phyloP scores from a whole-genome alignment of 768 basidiomycete species.

The Pulveroboletus sp. region DNA sequence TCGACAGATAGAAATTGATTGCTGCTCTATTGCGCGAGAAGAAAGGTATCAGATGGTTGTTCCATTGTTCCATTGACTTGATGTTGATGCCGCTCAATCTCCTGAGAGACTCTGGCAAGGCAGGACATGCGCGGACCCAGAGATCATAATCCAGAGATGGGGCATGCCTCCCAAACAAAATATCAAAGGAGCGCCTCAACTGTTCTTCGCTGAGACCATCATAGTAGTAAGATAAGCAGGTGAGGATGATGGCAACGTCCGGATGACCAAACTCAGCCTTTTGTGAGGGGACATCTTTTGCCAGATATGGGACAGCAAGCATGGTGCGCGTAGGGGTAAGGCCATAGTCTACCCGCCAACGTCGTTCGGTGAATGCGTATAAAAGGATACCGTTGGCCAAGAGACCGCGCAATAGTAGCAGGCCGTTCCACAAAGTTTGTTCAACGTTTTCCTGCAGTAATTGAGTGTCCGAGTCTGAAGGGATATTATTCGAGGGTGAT shows the following conservation, averaged over 20 bases:
- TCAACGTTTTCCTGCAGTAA: background rate
- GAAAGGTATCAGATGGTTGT: conserved; percentile 27
- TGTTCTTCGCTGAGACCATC: conserved; percentile 18
- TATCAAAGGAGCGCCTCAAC: conserved; percentile 15
- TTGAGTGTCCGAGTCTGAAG: background rate
- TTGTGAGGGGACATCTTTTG: conserved; percentile 24
- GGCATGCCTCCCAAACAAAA: conserved; percentile 13
- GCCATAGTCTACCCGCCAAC: conserved; percentile 30
- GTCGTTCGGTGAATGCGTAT: conserved; percentile 17
- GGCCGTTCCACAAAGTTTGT: conserved; percentile 10
- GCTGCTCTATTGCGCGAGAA: conserved; percentile 27
- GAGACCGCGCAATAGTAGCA: conserved; percentile 33
- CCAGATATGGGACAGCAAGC: conserved; percentile 27
- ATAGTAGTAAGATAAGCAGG: conserved; percentile 23
- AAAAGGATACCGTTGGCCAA: conserved; percentile 21
- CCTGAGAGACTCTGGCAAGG: conserved; percentile 30
- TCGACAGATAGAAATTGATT: conserved; percentile 45
- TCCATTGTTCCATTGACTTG: conserved; percentile 34
- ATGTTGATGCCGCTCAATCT: conserved; percentile 40
- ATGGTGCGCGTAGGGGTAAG: conserved; percentile 6
- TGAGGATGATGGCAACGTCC: conserved; percentile 17
- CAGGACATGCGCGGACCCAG: conserved; percentile 19
- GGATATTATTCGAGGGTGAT: conserved; percentile 5
- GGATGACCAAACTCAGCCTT: conserved; percentile 28
- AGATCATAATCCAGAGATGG: conserved; percentile 16